phyloP scores from a whole-genome alignment of 2,329 filamentous ascomycete species.

The Dothideomycetes sp. region DNA sequence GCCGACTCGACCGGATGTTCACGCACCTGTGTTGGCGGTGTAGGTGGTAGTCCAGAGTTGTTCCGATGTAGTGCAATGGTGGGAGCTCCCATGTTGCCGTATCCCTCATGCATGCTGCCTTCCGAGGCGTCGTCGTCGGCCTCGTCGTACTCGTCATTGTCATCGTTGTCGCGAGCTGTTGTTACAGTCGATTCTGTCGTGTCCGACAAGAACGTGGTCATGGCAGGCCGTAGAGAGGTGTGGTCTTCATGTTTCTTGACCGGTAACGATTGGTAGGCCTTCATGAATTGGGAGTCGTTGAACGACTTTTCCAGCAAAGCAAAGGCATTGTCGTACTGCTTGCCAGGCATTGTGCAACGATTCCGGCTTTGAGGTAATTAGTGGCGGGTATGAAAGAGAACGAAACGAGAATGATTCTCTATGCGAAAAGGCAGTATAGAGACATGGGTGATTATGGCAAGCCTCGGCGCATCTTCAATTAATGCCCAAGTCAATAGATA shows the following conservation, averaged over 20 bases:
- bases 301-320: slow-evolving; percentile 9
- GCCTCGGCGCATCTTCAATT: no score
- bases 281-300: slow-evolving; percentile 4
- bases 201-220: background rate
- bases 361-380: background rate
- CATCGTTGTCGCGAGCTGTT: background rate
- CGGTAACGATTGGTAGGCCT: slow-evolving; percentile 6
- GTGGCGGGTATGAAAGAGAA: background rate
- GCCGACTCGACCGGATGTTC: slow-evolving; percentile 7
- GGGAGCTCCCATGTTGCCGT: slow-evolving; percentile 1
- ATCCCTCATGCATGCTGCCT: slow-evolving; percentile 7
- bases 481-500: no score
- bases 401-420: background rate
- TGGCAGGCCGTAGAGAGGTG: background rate
- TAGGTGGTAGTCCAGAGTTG: slow-evolving; percentile 32
- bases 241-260: background rate
- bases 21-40: slow-evolving; percentile 30
- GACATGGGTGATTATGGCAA: no score
- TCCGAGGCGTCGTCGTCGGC: background rate
- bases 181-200: slow-evolving; percentile 3
- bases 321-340: slow-evolving; percentile 7
- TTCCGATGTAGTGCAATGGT: slow-evolving; percentile 5
- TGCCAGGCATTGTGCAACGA: slow-evolving; percentile 5
- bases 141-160: slow-evolving; percentile 1
- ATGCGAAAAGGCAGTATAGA: no score